phyloP scores from a whole-genome alignment of 768 basidiomycete genomes.

The Lepiota venenata region DNA sequence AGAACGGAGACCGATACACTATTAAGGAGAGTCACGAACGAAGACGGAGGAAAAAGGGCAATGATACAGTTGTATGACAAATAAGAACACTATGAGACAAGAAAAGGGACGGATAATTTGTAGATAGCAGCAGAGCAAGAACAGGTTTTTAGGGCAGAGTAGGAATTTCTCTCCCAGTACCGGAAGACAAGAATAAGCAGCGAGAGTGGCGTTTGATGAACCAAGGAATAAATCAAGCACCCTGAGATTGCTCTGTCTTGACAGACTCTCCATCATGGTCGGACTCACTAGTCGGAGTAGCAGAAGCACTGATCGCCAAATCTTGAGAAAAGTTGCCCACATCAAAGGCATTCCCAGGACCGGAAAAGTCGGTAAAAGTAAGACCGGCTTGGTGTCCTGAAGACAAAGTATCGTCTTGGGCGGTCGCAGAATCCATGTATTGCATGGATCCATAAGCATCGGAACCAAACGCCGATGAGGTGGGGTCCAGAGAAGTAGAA shows the following conservation, averaged over 20 bases:
- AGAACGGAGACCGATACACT: conserved; percentile 1
- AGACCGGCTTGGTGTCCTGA: conserved; percentile 59
- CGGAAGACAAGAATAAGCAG: conserved; percentile 17
- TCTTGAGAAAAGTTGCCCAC: conserved; percentile 69
- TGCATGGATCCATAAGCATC: conserved; percentile 69
- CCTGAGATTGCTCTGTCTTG: conserved; percentile 54
- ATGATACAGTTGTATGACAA: conserved; percentile 22
- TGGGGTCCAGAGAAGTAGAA: conserved; percentile 60
- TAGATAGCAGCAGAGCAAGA: conserved; percentile 16
- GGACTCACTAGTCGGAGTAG: conserved; percentile 52
- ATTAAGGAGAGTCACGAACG: conserved; percentile 6
- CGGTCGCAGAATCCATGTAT: conserved; percentile 70
- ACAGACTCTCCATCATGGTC: conserved; percentile 63
- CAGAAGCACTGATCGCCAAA: conserved; percentile 51
- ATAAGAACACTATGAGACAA: conserved; percentile 9
- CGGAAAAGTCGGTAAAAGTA: conserved; percentile 68
- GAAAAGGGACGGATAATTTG: conserved; percentile 3
- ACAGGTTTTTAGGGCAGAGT: conserved; percentile 1
- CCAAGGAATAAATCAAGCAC: conserved; percentile 24
- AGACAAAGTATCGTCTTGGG: conserved; percentile 61
- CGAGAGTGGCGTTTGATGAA: conserved; percentile 10
- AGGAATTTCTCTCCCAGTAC: not conserved
- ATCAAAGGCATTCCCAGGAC: conserved; percentile 63
- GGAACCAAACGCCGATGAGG: conserved; percentile 56
- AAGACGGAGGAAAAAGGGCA: conserved; percentile 12